phyloP scores from a whole-genome alignment of 2,329 filamentous ascomycete genomes.

The Colletotrichum trifolii region DNA sequence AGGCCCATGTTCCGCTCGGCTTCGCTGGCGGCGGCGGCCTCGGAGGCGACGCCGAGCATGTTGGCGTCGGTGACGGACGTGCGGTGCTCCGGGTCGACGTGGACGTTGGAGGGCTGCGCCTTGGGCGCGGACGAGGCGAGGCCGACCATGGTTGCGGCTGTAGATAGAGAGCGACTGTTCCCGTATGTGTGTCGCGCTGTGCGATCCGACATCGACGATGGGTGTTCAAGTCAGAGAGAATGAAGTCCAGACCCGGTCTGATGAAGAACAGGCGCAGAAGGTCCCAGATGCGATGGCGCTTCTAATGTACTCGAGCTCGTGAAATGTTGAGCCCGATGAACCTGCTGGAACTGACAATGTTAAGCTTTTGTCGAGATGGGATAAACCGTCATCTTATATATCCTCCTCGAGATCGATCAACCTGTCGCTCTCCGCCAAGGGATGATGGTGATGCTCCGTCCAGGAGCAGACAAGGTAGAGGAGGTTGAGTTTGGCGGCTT shows the following conservation, averaged over 20 bases:
- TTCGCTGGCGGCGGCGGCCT: conserved; percentile 52
- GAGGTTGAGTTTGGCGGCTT: conserved; percentile 11
- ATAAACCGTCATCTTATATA: conserved; percentile 26
- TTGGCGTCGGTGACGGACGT: conserved; percentile 14
- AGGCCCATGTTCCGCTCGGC: conserved; percentile 51
- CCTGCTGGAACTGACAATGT: neutral
- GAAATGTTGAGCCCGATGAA: conserved; percentile 1
- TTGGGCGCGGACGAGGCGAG: conserved; percentile 10
- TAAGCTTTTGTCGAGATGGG: conserved; percentile 4
- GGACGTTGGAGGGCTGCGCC: conserved; percentile 8
- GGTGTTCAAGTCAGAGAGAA: no score
- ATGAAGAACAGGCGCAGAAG: no score
- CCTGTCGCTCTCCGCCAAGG: conserved; percentile 14
- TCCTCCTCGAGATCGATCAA: conserved; percentile 6
- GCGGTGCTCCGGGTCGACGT: conserved; percentile 22
- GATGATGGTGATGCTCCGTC: conserved; percentile 13
- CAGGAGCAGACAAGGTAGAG: conserved; percentile 8
- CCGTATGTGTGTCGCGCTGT: no score
- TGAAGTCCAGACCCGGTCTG: no score
- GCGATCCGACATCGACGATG: no score
- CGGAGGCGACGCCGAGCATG: conserved; percentile 29
- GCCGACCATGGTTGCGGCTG: conserved; percentile 11
- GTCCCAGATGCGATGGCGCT: neutral
- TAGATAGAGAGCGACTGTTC: no score
- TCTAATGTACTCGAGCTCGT: neutral